Conservation (phyloP, 768 basidiomycete species). For the Hirschioporus abietinus region DNA sequence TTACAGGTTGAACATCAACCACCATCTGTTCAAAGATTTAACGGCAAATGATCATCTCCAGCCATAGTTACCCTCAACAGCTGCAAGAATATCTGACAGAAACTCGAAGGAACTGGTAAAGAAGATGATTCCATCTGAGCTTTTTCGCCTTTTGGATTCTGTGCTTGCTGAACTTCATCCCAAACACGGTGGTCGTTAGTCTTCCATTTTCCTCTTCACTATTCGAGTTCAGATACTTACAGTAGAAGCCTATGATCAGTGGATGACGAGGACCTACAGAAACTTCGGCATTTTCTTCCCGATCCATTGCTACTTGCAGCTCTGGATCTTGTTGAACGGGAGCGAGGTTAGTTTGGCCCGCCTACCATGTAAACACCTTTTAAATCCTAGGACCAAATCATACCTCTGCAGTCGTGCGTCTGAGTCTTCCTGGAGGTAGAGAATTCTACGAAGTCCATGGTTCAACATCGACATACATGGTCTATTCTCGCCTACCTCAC, state of each 20-base stretch:
- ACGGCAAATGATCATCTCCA: background rate
- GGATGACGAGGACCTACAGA: slow-evolving; percentile 49
- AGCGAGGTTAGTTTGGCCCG: slow-evolving; percentile 43
- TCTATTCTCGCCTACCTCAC: slow-evolving; percentile 44
- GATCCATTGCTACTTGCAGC: slow-evolving; percentile 63
- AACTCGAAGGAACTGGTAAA: background rate
- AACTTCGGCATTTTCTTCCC: slow-evolving; percentile 54
- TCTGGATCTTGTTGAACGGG: slow-evolving; percentile 70
- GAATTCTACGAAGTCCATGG: slow-evolving; percentile 64
- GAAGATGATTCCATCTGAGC: background rate
- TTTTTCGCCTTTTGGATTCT: background rate
- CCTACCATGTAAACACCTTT: background rate
- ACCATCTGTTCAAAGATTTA: too few species aligned
- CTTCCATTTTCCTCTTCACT: background rate
- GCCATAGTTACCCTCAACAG: background rate
- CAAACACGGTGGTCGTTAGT: background rate
- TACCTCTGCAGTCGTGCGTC: slow-evolving; percentile 52
- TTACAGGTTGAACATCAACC: too few species aligned
- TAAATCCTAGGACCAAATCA: background rate
- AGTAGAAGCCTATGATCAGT: slow-evolving; percentile 23
- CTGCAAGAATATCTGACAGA: background rate
- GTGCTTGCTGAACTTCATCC: background rate
- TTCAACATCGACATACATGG: slow-evolving; percentile 55
- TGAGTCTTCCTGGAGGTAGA: slow-evolving; percentile 50
- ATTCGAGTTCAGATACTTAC: background rate